A percentile compares a stretch with the other conserved stretches of the same genome.
Evolutionary conservation across 2,329 filamentous ascomycete genomes (phyloP).

Genomic region (Monosporascus sp.): DNA sequence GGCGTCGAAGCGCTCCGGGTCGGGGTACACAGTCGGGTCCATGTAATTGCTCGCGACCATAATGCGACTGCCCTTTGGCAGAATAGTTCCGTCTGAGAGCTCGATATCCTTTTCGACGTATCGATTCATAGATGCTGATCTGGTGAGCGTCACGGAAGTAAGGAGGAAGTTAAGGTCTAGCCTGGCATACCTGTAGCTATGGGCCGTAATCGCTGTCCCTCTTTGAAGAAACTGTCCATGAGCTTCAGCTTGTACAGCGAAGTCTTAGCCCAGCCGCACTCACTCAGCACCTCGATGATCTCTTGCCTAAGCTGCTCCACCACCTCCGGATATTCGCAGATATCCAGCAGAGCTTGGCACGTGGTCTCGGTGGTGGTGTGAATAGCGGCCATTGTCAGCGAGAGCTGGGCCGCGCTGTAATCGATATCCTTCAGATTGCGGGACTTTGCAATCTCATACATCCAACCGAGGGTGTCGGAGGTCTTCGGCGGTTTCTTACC

Average conservation of each 20-base stretch:
- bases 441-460: slow-evolving; percentile 32
- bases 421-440: slow-evolving; percentile 17
- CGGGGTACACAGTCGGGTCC: slow-evolving; percentile 21
- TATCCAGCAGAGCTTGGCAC: slow-evolving; percentile 36
- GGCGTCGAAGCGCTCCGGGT: slow-evolving; percentile 26
- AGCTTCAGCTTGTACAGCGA: slow-evolving; percentile 30
- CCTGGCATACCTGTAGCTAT: slow-evolving; percentile 19
- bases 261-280: slow-evolving; percentile 28
- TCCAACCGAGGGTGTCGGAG: slow-evolving; percentile 39
- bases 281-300: slow-evolving; percentile 29
- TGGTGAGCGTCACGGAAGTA: not conserved
- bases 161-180: not conserved
- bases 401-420: slow-evolving; percentile 29
- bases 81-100: slow-evolving; percentile 23
- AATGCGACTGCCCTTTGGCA: slow-evolving; percentile 23
- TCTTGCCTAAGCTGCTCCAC: slow-evolving; percentile 40
- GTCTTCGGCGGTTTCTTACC: slow-evolving; percentile 27
- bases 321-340: slow-evolving; percentile 39
- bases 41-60: slow-evolving; percentile 23
- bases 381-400: slow-evolving; percentile 34
- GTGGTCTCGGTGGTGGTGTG: slow-evolving; percentile 36
- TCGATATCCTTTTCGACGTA: slow-evolving; percentile 20
- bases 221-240: slow-evolving; percentile 38
- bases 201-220: slow-evolving; percentile 29
- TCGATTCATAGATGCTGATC: slow-evolving; percentile 25